A percentile compares a stretch with the other conserved stretches of the same genome.
Evolutionary conservation across 192 early-diverging fungal species (phyloP).

Genomic region (Radiomyces spectabilis): DNA sequence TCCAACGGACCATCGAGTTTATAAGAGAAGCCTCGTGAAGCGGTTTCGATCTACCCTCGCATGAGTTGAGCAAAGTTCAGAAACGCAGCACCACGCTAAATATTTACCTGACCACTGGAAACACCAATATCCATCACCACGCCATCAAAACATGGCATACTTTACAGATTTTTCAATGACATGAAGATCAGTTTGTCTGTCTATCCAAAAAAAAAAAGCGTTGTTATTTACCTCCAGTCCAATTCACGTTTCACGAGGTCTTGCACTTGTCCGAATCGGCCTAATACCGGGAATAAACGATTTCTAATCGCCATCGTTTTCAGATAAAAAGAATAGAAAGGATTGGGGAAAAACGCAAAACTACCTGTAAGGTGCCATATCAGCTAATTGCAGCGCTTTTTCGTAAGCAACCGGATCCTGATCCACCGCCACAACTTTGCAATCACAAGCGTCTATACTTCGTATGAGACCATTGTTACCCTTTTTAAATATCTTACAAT

Average conservation of each 20-base stretch:
- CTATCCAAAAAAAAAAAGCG: neutral
- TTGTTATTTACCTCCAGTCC: slow-evolving; percentile 3
- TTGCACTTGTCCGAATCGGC: slow-evolving; percentile 52
- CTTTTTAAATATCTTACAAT: neutral
- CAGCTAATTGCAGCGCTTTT: slow-evolving; percentile 40
- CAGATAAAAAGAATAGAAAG: neutral
- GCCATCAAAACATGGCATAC: slow-evolving; percentile 50
- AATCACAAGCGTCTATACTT: slow-evolving; percentile 30
- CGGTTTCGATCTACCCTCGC: slow-evolving; percentile 35
- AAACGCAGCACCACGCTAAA: neutral
- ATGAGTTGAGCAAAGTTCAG: neutral
- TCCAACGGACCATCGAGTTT: slow-evolving; percentile 59
- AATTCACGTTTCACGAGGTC: slow-evolving; percentile 24
- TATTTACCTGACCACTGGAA: slow-evolving; percentile 47
- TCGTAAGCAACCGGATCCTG: slow-evolving; percentile 62
- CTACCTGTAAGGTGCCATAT: slow-evolving; percentile 24
- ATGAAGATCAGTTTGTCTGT: neutral
- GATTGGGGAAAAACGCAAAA: neutral
- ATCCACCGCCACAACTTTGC: slow-evolving; percentile 61
- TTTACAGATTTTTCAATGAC: too few species aligned
- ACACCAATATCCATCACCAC: slow-evolving; percentile 73
- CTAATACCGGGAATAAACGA: slow-evolving; percentile 48
- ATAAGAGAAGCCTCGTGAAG: slow-evolving; percentile 64
- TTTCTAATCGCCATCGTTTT: slow-evolving; percentile 13
- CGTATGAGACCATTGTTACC: neutral